Evolutionary conservation across 345 rosid species (phyloP), one percentile per base, ranked within the genome.

Genomic region (Noccaea caerulescens): DNA sequence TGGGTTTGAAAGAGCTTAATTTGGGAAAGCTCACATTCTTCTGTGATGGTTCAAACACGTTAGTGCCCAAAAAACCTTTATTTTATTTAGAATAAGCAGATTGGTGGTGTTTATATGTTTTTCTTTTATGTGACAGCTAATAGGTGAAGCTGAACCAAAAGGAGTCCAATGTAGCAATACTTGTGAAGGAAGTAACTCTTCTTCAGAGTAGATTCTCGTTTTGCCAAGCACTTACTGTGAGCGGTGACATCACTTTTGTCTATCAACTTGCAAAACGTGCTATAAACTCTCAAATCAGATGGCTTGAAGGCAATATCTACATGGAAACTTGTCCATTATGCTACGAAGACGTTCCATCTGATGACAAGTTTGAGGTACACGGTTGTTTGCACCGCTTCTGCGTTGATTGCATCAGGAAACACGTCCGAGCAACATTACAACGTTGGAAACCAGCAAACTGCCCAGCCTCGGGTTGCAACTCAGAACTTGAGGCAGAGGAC

Each of bases 81-180:
- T 23, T 23, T 2, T 23, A 23, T 23, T 23, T 23, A 23, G n/a
- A n/a, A n/a, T n/a, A n/a, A n/a, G n/a, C n/a, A n/a, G n/a, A n/a
- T n/a, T n/a, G n/a, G n/a, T n/a, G n/a, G n/a, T n/a, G n/a, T n/a
- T n/a, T n/a, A n/a, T n/a, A 36, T 36, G 4, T 41, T 11, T 38
- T 9, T 38, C 10, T 10, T 11, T 4, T 3, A 3, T 41, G n/a
- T 41, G 44, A 11, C 13, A 41, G 45, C 2, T 42, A 14, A 36
- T 43, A 3, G 12, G n/a, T 57, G 37, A 36, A 57, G 44, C 44
- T 57, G 44, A 23, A 56, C 25, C 62, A 2, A 2, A 2, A 36
- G 8, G 62, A 57, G 62, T 9, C 44, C 44, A 57, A 5, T 57
- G 44, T 57, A 57, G 43, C 44, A 57, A 57, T 8, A 36, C 62